These are phyloP conservation scores for Plasmopara muralis DNA, from an alignment of 352 stramenopile species.

Conservation along the genomic window DNA sequence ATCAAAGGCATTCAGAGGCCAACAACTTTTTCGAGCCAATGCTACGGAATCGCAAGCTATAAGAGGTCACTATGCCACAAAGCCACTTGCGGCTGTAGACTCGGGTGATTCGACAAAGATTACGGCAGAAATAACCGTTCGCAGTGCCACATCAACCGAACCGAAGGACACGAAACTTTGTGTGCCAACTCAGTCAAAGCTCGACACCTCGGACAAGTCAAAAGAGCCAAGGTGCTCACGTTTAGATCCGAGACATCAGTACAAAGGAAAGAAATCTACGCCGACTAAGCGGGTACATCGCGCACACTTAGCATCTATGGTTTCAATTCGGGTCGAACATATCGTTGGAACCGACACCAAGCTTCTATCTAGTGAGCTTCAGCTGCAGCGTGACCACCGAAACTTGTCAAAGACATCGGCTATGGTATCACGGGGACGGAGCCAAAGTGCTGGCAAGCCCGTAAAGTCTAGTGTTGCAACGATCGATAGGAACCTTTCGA, in stretches of 20 bases:
- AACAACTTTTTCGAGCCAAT: conserved; percentile 12
- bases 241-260: conserved; percentile 16
- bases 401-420: background rate
- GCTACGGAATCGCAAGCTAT: conserved; percentile 7
- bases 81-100: conserved; percentile 6
- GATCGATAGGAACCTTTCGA: conserved; percentile 17
- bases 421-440: background rate
- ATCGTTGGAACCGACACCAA: conserved; percentile 17
- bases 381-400: conserved; percentile 6
- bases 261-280: background rate
- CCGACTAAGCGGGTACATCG: conserved; percentile 13
- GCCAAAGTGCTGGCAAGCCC: background rate
- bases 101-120: conserved; percentile 14
- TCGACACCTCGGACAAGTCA: conserved; percentile 9
- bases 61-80: conserved; percentile 7
- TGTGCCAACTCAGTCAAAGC: conserved; percentile 6
- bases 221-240: conserved; percentile 11
- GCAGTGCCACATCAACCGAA: conserved; percentile 5
- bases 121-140: conserved; percentile 3
- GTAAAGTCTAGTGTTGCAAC: conserved; percentile 4
- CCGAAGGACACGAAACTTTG: conserved; percentile 5
- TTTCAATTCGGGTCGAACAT: conserved; percentile 12
- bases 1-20: conserved; percentile 7
- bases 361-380: background rate
- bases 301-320: conserved; percentile 8